Evolutionary conservation across 73 alveolate genomes (phyloP).

Genomic region (Paramecium tetraurelia): DNA sequence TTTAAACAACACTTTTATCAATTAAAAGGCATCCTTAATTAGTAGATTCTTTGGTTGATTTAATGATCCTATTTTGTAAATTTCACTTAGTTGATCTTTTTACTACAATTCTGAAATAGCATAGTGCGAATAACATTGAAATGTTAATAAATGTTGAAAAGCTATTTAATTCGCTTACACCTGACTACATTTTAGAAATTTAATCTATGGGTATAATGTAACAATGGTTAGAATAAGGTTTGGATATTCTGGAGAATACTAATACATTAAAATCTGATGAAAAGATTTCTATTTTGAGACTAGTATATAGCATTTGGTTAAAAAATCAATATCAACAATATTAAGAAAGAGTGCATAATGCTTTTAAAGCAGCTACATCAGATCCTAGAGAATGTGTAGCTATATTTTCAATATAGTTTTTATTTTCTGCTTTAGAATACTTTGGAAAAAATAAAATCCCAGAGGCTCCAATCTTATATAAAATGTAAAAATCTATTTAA

Average conservation of each 20-base stretch:
- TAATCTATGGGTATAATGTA: background rate
- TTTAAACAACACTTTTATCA: constrained; percentile 11
- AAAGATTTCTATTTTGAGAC: background rate
- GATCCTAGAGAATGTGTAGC: background rate
- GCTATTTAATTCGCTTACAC: background rate
- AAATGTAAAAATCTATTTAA: background rate
- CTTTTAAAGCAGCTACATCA: background rate
- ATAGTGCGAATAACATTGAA: background rate
- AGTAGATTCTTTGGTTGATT: constrained; percentile 42
- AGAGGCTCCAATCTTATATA: constrained; percentile 33
- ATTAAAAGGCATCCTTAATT: constrained; percentile 22
- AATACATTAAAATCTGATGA: background rate
- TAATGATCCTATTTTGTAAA: constrained; percentile 21
- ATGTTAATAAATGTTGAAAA: background rate
- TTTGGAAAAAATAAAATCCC: background rate
- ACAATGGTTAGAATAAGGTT: background rate
- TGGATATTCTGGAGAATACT: background rate
- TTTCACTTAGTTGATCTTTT: constrained; percentile 16
- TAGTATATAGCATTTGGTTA: background rate
- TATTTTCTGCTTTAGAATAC: background rate
- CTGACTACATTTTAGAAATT: background rate
- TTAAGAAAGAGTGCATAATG: background rate
- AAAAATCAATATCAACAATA: background rate
- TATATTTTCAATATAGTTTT: background rate
- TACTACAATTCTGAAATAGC: background rate